These are phyloP conservation scores for Podospora appendiculata DNA, from an alignment of 495 filamentous ascomycete genomes.

Conservation along the genomic window DNA sequence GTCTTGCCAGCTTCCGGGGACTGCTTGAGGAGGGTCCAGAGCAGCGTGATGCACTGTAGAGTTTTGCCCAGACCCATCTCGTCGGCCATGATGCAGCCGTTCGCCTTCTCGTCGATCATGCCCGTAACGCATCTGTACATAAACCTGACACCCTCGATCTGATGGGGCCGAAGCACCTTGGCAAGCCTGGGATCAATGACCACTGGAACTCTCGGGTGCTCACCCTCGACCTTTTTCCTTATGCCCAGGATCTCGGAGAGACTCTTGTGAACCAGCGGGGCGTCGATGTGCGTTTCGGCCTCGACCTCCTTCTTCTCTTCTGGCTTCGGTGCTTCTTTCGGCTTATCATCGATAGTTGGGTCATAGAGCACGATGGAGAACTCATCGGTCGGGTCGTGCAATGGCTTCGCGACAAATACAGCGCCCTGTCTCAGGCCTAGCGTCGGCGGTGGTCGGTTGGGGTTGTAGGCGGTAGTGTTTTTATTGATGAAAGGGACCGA, in stretches of 20 bases:
- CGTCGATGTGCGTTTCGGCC: slow-evolving; percentile 56
- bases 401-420: slow-evolving; percentile 77
- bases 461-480: slow-evolving; percentile 58
- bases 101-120: slow-evolving; percentile 85
- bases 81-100: slow-evolving; percentile 99
- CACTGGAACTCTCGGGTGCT: slow-evolving; percentile 84
- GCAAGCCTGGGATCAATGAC: slow-evolving; percentile 90
- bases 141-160: slow-evolving; percentile 98
- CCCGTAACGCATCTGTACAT: slow-evolving; percentile 91
- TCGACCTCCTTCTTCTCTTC: slow-evolving; percentile 47
- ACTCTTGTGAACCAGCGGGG: slow-evolving; percentile 82
- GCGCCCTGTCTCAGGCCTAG: slow-evolving; percentile 79
- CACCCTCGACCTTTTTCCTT: slow-evolving; percentile 75
- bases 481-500: slow-evolving; percentile 83
- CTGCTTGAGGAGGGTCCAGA: slow-evolving; percentile 97
- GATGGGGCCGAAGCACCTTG: slow-evolving; percentile 92
- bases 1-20: slow-evolving; percentile 88
- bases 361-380: slow-evolving; percentile 96
- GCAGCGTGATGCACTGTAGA: slow-evolving; percentile 57
- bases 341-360: slow-evolving; percentile 84
- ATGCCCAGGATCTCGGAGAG: slow-evolving; percentile 93
- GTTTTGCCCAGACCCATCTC: slow-evolving; percentile 99
- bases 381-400: slow-evolving; percentile 93
- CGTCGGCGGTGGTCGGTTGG: slow-evolving; percentile 71
- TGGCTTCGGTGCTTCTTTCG: slow-evolving; percentile 42